Base-by-base conservation (phyloP, 2,329 filamentous ascomycete species). In the Lanzia echinophila region DNA sequence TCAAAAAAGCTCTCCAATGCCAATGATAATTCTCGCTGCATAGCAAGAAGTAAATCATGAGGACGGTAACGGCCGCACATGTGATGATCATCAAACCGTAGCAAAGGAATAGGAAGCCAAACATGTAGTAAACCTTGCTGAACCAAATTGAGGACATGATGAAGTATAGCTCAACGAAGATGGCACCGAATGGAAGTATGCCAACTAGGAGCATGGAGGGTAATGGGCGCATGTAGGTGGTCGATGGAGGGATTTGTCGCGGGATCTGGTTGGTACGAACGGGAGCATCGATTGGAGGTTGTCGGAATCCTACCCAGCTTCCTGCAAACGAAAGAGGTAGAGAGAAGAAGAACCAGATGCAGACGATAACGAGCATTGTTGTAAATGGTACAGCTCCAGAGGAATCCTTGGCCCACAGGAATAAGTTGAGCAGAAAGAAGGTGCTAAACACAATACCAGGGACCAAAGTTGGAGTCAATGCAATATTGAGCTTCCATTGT, bases 61-160 rank as follows among this genome's bases (percentile, higher is more conserved):
- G 76, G 8, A 97, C 85, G 1, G 94, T 97, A 39, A 95, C 92
- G 1, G 91, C 86, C 0, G 92, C 92, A 56, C 87, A 90, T 1
- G 94, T 97, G 64, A 96, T 87, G 63, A 97, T 90, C 90, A 99
- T 96, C 47, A 99, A 81, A 11, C 88, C 91, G 67, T 96, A 99
- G 78, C 91, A 96, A 54, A 99, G 80, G 78, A 99, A 99, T 34
- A 99, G 76, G 79, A 99, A 99, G 20, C 94, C 94, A 66, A 99
- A 99, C 94, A 99, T 99, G 79, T 99, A 99, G 78, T 99, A 99
- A 62, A 99, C 94, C 72, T 94, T 90, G 75, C 86, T 92, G 72
- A 95, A 96, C 94, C 94, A 99, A 68, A 99, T 92, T 24, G 89
- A 95, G 73, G 86, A 95, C 89, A 99, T 95, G 75, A 99, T 96